phyloP scores from a whole-genome alignment of 129 eudicot genomes.

The Heracleum sosnowskyi region DNA sequence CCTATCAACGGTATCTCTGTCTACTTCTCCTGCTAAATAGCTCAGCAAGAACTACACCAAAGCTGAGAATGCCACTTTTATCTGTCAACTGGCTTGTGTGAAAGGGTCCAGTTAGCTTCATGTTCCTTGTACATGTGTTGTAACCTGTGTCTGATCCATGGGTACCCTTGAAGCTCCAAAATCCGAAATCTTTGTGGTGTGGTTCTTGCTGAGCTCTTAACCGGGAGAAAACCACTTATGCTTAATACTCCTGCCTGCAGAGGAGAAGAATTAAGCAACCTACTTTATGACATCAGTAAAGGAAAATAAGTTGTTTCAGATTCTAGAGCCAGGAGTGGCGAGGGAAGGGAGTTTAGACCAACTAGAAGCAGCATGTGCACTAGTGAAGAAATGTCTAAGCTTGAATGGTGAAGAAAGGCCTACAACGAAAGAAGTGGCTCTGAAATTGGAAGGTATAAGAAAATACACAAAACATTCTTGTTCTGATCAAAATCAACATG shows the following conservation, averaged over 20 bases:
- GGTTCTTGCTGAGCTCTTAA: background rate
- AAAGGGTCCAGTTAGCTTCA: no score
- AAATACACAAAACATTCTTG: background rate
- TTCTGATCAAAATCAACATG: no score
- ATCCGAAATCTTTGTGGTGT: background rate
- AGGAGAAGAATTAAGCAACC: no score
- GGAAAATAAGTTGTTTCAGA: background rate
- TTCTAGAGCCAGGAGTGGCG: background rate
- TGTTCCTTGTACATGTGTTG: background rate
- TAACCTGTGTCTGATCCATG: background rate
- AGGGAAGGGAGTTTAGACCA: background rate
- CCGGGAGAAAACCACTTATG: no score
- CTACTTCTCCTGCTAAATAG: no score
- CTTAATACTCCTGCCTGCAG: no score
- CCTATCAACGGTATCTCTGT: no score
- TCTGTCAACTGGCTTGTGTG: no score
- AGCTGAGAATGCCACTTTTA: no score
- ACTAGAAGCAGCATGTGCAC: background rate
- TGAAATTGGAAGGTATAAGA: background rate
- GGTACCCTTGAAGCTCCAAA: background rate
- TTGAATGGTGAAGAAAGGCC: background rate
- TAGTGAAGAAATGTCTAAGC: background rate
- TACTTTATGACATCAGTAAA: no score
- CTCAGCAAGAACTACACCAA: no score
- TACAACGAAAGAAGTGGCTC: background rate